Evolutionary conservation across 352 stramenopile genomes (phyloP).

Genomic region (Pseudoperonospora humuli): DNA sequence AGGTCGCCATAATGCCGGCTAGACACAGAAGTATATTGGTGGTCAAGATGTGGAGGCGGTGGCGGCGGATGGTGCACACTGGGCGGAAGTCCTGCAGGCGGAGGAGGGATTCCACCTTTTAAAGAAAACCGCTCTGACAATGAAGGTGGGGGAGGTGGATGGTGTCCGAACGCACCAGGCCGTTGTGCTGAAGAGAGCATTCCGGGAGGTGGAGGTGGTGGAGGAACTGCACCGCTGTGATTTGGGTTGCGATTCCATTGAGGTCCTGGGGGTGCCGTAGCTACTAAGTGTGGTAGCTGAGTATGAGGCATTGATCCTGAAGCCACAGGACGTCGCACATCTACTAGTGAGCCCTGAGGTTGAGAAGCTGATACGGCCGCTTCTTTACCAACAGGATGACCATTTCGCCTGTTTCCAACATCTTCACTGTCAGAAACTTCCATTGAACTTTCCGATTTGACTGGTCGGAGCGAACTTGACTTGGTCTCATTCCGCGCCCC

Average conservation of each 20-base stretch:
- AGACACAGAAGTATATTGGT: conserved; percentile 6
- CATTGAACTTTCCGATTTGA: conserved; percentile 60
- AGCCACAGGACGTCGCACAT: neutral
- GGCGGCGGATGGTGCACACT: conserved; percentile 17
- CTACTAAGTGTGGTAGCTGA: conserved; percentile 9
- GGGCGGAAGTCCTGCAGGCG: conserved; percentile 13
- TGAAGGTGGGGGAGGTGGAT: conserved; percentile 17
- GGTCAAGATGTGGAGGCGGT: conserved; percentile 12
- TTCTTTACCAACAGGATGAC: neutral
- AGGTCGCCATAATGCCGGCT: conserved; percentile 10
- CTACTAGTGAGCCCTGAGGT: neutral
- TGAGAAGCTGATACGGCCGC: neutral
- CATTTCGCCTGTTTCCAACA: conserved; percentile 1
- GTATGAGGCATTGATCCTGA: conserved; percentile 1
- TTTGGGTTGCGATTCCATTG: conserved; percentile 16
- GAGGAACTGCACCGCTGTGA: conserved; percentile 4
- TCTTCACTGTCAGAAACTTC: conserved; percentile 58
- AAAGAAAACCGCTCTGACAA: conserved; percentile 4
- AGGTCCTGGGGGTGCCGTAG: conserved; percentile 1
- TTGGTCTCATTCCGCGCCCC: conserved; percentile 15
- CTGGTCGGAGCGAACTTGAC: conserved; percentile 7
- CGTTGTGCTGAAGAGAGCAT: conserved; percentile 7
- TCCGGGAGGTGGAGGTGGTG: conserved; percentile 12
- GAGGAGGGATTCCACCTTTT: conserved; percentile 15
- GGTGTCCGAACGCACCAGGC: conserved; percentile 14